Conservation (phyloP, 495 filamentous ascomycete species). For the Aspergillus cristatus region DNA sequence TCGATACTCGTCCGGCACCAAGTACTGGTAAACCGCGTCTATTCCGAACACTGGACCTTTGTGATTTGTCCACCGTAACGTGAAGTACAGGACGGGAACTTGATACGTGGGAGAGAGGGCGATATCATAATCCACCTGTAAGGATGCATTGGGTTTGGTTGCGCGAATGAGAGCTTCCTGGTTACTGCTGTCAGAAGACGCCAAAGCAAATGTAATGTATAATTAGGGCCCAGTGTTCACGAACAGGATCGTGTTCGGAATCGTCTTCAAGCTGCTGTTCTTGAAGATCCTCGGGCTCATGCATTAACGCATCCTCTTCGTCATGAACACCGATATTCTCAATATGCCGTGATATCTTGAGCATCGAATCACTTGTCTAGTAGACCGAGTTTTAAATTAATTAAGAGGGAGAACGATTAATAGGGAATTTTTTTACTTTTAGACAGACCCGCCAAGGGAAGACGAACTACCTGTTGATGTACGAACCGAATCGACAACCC, state of each 20-base stretch:
- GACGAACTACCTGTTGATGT: conserved; percentile 20
- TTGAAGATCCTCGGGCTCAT: conserved; percentile 4
- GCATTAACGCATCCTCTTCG: conserved; percentile 1
- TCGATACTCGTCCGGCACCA: conserved; percentile 58
- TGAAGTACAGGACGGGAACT: conserved; percentile 45
- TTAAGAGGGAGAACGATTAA: too few relatives aligned
- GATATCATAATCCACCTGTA: conserved; percentile 47
- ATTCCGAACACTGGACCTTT: conserved; percentile 46
- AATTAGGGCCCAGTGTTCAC: conserved; percentile 4
- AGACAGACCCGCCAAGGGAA: too few relatives aligned
- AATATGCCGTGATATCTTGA: conserved; percentile 29
- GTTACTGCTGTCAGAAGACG: conserved; percentile 14
- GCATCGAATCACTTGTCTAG: conserved; percentile 20
- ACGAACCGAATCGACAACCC: conserved; percentile 23
- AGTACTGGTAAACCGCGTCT: conserved; percentile 57
- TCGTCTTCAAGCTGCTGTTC: conserved; percentile 18
- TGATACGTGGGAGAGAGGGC: conserved; percentile 40
- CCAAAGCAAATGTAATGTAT: conserved; percentile 2
- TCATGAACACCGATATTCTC: conserved; percentile 1
- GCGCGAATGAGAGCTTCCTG: conserved; percentile 37
- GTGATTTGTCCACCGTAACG: conserved; percentile 51
- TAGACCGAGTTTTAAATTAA: too few relatives aligned
- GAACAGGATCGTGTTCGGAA: conserved; percentile 29
- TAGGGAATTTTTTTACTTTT: conserved; percentile 6
- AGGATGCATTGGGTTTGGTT: conserved; percentile 11